Base-by-base conservation (phyloP, 805 yeast genomes). In the Debaryomyces tyrocola region DNA sequence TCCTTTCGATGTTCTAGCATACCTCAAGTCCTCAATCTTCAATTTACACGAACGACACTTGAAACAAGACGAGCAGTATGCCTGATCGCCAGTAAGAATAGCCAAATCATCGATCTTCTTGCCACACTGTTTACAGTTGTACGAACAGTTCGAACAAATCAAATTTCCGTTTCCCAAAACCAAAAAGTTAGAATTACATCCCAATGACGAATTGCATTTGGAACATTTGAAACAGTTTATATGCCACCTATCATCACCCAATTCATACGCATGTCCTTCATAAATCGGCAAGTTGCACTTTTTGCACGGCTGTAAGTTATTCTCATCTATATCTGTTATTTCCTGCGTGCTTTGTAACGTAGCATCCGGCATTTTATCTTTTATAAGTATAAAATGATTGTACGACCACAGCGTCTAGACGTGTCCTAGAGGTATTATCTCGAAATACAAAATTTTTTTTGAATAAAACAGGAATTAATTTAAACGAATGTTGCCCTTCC, bases 221-320 rank as follows among this genome's bases (percentile, higher is more conserved):
- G 95, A 86, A 67, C 99, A 94, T 40, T 83, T 77, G 68, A 94
- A 94, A 67, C 99, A 94, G 51, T 86, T 79, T 46, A 90, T 86
- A 64, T 94, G 99, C 99, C 99, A 94, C 53, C 96, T 81, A 61
- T 90, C 92, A 41, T 87, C 95, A 20, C 96, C 96, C 41, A 92
- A 73, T 63, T 92, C 98, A 62, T 90, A 94, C 2, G 98, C 98
- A 53, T 91, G 95, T 28, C 97, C 97, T 58, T 89, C 96, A 15
- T 79, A 79, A 41, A 92, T 87, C 21, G 85, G 63, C 15, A 52
- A 53, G 47, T 57, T 56, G 51, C 78, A 73, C 50, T 69, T 69
- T 45, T 73, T 73, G 51, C 78, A 73, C 29, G 63, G 50, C 53
- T 70, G 73, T 33, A 45, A 41, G 29, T 37, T 34, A 28, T 27